Conservation (phyloP, 208 protist species). For the Herpetomonas samuelpessoai region DNA sequence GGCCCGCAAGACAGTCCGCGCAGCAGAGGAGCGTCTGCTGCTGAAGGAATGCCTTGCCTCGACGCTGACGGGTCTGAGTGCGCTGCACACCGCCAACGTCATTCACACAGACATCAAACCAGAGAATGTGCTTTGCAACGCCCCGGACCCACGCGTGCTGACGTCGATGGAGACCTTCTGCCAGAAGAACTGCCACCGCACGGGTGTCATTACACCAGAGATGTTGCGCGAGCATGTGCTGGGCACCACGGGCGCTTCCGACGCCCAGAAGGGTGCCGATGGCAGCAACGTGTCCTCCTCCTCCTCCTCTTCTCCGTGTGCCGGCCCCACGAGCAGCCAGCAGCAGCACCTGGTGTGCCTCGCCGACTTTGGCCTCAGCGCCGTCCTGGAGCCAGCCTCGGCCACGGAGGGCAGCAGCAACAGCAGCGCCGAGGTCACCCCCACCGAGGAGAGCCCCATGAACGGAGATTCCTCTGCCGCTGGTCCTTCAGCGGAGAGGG, state of each 20-base stretch:
- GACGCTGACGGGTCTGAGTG: constrained; percentile 62
- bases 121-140: constrained; percentile 82
- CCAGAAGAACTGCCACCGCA: constrained; percentile 47
- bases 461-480: no score
- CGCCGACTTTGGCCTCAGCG: constrained; percentile 80
- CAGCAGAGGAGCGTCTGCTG: constrained; percentile 49
- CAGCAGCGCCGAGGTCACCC: constrained; percentile 13
- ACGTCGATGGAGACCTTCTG: constrained; percentile 67
- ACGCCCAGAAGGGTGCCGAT: constrained; percentile 1
- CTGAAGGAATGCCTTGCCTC: constrained; percentile 79
- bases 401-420: constrained; percentile 13
- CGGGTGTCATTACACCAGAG: constrained; percentile 26
- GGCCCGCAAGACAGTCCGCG: constrained; percentile 36
- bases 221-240: constrained; percentile 13
- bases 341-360: constrained; percentile 58
- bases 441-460: not conserved
- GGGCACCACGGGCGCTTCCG: not conserved
- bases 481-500: no score
- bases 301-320: constrained; percentile 8
- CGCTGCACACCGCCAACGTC: constrained; percentile 69
- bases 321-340: constrained; percentile 20
- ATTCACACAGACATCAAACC: constrained; percentile 94
- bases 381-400: constrained; percentile 43
- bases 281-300: constrained; percentile 10
- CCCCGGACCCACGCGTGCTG: constrained; percentile 61